Conservation (phyloP, 768 basidiomycete genomes). For the Mycena rosella region DNA sequence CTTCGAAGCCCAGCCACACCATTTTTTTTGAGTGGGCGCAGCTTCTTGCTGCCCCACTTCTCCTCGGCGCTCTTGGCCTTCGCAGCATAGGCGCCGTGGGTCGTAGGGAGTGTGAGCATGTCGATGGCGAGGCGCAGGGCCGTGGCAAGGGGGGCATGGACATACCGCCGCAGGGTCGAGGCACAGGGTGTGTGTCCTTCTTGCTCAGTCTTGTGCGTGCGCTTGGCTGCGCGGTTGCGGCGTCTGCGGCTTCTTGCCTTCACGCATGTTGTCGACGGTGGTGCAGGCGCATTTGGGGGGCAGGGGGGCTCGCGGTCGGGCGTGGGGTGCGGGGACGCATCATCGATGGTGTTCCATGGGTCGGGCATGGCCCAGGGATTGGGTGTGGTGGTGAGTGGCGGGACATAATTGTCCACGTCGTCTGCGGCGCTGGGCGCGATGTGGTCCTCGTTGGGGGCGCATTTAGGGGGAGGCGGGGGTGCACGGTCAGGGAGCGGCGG, state of each 20-base stretch:
- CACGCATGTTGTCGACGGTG: neutral
- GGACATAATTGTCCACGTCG: too few species aligned
- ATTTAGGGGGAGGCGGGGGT: too few species aligned
- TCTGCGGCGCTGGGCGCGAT: too few species aligned
- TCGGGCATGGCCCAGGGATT: too few species aligned
- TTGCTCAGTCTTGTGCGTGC: neutral
- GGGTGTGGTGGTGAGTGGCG: too few species aligned
- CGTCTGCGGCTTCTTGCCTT: neutral
- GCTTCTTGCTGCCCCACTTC: neutral
- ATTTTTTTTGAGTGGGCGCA: neutral
- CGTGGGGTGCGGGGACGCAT: too few species aligned
- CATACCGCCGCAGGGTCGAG: neutral
- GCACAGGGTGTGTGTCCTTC: neutral
- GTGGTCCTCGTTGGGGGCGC: too few species aligned
- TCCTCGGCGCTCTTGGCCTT: neutral
- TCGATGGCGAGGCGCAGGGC: neutral
- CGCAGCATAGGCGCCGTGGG: neutral
- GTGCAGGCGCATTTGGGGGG: neutral
- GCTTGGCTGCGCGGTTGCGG: neutral
- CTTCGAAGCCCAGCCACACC: neutral
- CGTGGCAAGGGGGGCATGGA: neutral
- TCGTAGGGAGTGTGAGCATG: neutral
- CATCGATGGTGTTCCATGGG: too few species aligned
- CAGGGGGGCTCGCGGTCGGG: too few species aligned
- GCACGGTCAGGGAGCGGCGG: too few species aligned